These are phyloP conservation scores for Coemansia sp. DNA, from an alignment of 192 early-diverging fungal species.

Conservation along the genomic window DNA sequence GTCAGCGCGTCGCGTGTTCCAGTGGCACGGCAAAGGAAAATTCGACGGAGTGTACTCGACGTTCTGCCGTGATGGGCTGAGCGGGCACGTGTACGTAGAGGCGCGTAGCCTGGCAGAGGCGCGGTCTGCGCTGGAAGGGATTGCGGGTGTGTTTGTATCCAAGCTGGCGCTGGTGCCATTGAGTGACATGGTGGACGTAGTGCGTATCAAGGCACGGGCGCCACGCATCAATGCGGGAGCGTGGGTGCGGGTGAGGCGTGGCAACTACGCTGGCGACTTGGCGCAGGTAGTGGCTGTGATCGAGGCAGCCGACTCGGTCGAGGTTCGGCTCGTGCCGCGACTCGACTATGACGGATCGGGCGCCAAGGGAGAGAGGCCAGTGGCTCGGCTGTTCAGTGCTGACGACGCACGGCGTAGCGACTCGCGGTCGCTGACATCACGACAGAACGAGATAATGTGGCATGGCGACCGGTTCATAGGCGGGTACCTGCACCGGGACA, in stretches of 20 bases:
- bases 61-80: conserved; percentile 78
- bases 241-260: conserved; percentile 90
- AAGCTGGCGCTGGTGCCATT: conserved; percentile 81
- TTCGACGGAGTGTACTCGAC: conserved; percentile 74
- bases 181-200: conserved; percentile 86
- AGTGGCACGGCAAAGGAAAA: conserved; percentile 59
- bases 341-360: conserved; percentile 56
- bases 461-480: conserved; percentile 60
- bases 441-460: conserved; percentile 61
- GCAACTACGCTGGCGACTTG: conserved; percentile 91
- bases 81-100: conserved; percentile 93
- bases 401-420: conserved; percentile 55
- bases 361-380: conserved; percentile 55
- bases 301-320: conserved; percentile 63
- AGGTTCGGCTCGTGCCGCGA: conserved; percentile 73
- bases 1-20: conserved; percentile 72
- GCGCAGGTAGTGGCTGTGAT: conserved; percentile 71
- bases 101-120: conserved; percentile 76
- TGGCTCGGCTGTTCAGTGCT: conserved; percentile 70
- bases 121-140: conserved; percentile 68
- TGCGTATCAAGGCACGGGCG: conserved; percentile 69
- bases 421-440: conserved; percentile 54
- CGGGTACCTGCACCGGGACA: conserved; percentile 83
- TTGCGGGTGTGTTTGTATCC: conserved; percentile 70
- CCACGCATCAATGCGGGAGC: conserved; percentile 56